Base-by-base conservation (phyloP, 331 rosid species). In the Ulmus americana region DNA sequence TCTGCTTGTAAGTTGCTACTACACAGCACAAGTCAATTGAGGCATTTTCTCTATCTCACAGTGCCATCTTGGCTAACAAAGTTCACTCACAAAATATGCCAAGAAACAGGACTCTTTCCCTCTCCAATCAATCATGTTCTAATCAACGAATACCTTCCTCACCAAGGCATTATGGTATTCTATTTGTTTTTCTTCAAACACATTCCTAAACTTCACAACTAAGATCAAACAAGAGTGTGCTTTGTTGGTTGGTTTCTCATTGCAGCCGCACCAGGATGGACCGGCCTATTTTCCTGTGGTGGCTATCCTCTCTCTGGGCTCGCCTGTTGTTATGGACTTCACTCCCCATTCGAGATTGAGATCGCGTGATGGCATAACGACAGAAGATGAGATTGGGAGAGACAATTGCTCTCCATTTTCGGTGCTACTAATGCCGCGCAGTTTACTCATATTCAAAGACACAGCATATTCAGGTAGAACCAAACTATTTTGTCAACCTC, bases 271-370 rank as follows among this genome's bases (percentile, higher is more conserved):
- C 72, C 97, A 88, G 61, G 97, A 91, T 45, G 97, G 96, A 8
- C 95, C 96, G 64, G 88, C 97, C 61, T 91, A 91, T 75, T 86
- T 81, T 75, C 97, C 97, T 2, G 96, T 84, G 0, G 97, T 83
- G 49, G 95, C 97, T 59, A 91, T 88, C 81, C 78, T 91, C 42
- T 91, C 97, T 39, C 91, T 91, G 39, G 95, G 84, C 69, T 88
- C 92, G 38, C 86, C 96, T 46, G 95, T 61, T 41, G 90, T 88
- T 57, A 91, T 91, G 96, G 82, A 91, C 74, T 91, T 88, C 74
- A 81, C 92, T 79, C 92, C 97, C 50, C 97, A 91, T 81, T 71
- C 92, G 57, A 83, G 84, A 67, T 76, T 91, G 56, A 75, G 71
- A 77, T 61, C 58, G 13, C 70, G 80, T 68, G 41, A 69, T 8